Conservation (phyloP, 768 basidiomycete genomes). For the Mrakia frigida region DNA sequence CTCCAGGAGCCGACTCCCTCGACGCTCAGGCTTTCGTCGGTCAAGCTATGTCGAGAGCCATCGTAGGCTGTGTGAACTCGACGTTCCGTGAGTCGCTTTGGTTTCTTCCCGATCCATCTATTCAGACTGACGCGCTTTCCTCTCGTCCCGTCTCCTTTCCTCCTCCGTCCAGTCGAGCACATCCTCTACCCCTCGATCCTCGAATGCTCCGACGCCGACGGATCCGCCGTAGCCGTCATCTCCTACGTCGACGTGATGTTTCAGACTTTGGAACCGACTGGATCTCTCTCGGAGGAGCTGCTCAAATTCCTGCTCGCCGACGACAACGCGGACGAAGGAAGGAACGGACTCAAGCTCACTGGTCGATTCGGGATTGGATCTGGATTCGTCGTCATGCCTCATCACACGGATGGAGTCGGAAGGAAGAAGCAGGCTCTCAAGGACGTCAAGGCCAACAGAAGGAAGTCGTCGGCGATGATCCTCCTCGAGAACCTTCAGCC, state of each 20-base stretch:
- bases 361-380: background rate
- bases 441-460: constrained; percentile 1
- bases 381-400: background rate
- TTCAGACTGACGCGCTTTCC: background rate
- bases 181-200: constrained; percentile 87
- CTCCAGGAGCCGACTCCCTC: background rate
- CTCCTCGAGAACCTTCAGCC: constrained; percentile 21
- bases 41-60: constrained; percentile 38
- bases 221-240: constrained; percentile 94
- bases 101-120: background rate
- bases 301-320: constrained; percentile 76
- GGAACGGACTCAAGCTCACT: constrained; percentile 6
- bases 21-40: constrained; percentile 10
- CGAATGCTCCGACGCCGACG: constrained; percentile 85
- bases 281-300: constrained; percentile 63
- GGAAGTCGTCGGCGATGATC: constrained; percentile 10
- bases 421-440: background rate
- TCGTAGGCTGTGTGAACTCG: constrained; percentile 71
- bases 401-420: background rate
- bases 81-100: constrained; percentile 54
- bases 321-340: constrained; percentile 48
- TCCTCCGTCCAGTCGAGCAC: constrained; percentile 68
- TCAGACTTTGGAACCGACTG: constrained; percentile 59
- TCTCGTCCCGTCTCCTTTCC: no score
- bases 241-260: constrained; percentile 89